Evolutionary conservation across 805 yeast genomes (phyloP).

Genomic region (baker's yeast (Saccharomyces cerevisiae)): DNA sequence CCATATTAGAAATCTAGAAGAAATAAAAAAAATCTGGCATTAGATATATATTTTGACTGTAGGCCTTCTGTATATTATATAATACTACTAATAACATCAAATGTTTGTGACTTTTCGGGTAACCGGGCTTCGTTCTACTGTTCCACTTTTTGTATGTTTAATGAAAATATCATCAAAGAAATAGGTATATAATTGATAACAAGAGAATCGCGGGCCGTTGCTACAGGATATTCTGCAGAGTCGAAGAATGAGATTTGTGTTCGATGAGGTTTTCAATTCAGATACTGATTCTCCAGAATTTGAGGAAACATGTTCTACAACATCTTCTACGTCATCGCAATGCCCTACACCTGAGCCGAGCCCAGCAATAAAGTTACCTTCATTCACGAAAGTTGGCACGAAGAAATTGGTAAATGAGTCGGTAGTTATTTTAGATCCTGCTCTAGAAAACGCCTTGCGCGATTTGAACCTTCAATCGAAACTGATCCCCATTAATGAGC

Average conservation of each 20-base stretch:
- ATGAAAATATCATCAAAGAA: background rate
- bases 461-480: constrained; percentile 14
- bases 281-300: background rate
- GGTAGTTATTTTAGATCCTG: constrained; percentile 9
- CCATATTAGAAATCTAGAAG: background rate
- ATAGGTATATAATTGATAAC: background rate
- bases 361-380: background rate
- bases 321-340: background rate
- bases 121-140: background rate
- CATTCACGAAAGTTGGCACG: background rate
- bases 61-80: background rate
- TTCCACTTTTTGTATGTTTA: background rate
- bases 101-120: background rate
- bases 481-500: constrained; percentile 4
- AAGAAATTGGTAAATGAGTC: background rate
- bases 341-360: background rate
- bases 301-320: background rate
- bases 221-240: background rate
- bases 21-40: background rate
- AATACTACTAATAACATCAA: background rate
- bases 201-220: background rate
- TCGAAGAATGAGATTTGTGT: constrained; percentile 2
- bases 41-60: background rate
- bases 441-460: constrained; percentile 7
- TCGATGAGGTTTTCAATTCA: constrained; percentile 3